phyloP scores from a whole-genome alignment of 208 protist species.

The Porcisia deanei region DNA sequence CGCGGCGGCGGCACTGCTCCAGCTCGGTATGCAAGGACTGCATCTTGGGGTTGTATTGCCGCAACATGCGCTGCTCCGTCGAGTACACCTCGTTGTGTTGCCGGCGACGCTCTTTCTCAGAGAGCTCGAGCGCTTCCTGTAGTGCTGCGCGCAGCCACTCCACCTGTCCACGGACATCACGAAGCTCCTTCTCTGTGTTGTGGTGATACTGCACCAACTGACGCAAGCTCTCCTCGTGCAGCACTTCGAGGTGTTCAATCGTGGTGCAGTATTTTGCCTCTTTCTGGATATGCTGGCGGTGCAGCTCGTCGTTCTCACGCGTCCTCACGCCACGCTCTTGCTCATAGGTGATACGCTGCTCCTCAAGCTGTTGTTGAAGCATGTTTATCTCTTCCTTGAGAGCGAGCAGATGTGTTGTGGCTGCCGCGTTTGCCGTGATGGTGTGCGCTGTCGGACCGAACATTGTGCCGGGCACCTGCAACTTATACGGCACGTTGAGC shows the following conservation, averaged over 20 bases:
- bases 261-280: conserved; percentile 31
- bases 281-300: conserved; percentile 36
- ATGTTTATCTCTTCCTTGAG: conserved; percentile 51
- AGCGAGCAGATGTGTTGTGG: conserved; percentile 42
- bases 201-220: conserved; percentile 68
- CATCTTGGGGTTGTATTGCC: conserved; percentile 35
- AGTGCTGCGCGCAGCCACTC: conserved; percentile 48
- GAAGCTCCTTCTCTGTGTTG: conserved; percentile 40
- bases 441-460: background rate
- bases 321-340: conserved; percentile 46
- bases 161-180: conserved; percentile 37
- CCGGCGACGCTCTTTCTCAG: conserved; percentile 40
- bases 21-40: conserved; percentile 39
- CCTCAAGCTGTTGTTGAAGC: conserved; percentile 66
- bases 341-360: conserved; percentile 64
- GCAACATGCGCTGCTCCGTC: conserved; percentile 26
- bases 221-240: conserved; percentile 53
- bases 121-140: conserved; percentile 32
- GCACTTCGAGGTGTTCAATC: conserved; percentile 47
- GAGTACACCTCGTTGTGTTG: conserved; percentile 34
- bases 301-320: conserved; percentile 32
- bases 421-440: conserved; percentile 16
- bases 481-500: conserved; percentile 23
- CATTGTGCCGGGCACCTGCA: conserved; percentile 15
- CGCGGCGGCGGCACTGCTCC: conserved; percentile 19